A percentile compares a stretch with the other conserved stretches of the same genome.
Evolutionary conservation across 371 early-diverging fungal genomes (phyloP).

Genomic region (Lichtheimia ramosa): DNA sequence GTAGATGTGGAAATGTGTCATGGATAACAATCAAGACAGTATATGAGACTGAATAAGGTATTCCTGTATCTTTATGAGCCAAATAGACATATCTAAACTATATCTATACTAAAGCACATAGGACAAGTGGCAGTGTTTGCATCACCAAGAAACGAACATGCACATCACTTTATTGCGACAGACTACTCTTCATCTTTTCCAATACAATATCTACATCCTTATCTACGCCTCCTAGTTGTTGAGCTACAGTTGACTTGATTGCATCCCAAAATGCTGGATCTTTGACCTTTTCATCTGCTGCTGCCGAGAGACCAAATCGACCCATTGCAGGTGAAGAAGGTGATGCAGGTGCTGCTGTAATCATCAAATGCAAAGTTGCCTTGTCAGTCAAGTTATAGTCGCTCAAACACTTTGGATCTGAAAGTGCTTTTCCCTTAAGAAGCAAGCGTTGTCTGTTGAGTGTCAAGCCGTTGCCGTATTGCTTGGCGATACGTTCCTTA

Average conservation of each 20-base stretch:
- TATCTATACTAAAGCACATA: too few species aligned
- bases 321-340: constrained; percentile 19
- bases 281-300: constrained; percentile 27
- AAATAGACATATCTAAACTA: too few species aligned
- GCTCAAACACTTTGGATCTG: constrained; percentile 51
- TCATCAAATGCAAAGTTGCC: constrained; percentile 53
- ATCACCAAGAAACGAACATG: too few species aligned
- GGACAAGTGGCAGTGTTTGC: too few species aligned
- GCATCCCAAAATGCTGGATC: constrained; percentile 36
- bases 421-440: constrained; percentile 63
- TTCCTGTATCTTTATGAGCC: too few species aligned
- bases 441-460: constrained; percentile 55
- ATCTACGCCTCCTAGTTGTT: constrained; percentile 4
- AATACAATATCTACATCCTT: constrained; percentile 15
- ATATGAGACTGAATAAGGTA: too few species aligned
- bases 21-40: too few species aligned
- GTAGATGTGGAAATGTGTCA: too few species aligned
- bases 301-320: constrained; percentile 28
- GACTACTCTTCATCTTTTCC: constrained; percentile 7
- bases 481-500: constrained; percentile 48
- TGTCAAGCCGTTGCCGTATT: constrained; percentile 28
- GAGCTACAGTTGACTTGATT: constrained; percentile 21
- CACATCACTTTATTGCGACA: background rate
- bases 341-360: constrained; percentile 43
- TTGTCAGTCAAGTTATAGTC: constrained; percentile 51